These are phyloP conservation scores for Populus tomentosa DNA, from an alignment of 441 rosid genomes.

Conservation along the genomic window DNA sequence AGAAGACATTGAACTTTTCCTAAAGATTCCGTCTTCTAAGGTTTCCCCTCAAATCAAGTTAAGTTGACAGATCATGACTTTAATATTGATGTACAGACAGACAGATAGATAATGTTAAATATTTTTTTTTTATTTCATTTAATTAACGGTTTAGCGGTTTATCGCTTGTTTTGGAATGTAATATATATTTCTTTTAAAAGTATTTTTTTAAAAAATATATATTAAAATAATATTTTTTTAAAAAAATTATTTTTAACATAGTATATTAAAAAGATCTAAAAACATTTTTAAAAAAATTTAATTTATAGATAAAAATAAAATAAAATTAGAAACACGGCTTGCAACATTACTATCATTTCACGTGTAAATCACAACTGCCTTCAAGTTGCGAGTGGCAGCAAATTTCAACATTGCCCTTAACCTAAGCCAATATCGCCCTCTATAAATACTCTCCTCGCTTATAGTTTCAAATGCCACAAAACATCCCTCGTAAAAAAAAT, in stretches of 20 bases:
- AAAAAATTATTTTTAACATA: too few species aligned
- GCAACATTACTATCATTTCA: background rate
- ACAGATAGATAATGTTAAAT: background rate
- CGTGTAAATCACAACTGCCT: background rate
- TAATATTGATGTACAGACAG: background rate
- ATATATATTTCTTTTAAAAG: too few species aligned
- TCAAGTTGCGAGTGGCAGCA: too few species aligned
- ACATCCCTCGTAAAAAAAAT: background rate
- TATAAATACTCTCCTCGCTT: background rate
- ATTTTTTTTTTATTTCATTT: background rate
- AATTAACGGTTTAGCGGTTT: background rate
- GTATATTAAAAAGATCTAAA: too few species aligned
- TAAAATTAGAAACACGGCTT: too few species aligned
- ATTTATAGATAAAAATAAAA: too few species aligned
- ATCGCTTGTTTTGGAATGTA: too few species aligned
- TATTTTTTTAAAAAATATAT: too few species aligned
- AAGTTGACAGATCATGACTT: background rate
- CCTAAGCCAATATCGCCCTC: background rate
- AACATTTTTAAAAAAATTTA: too few species aligned
- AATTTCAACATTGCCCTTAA: too few species aligned
- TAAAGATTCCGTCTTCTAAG: background rate
- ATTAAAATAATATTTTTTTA: too few species aligned
- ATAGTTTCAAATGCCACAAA: background rate
- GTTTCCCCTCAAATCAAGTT: background rate
- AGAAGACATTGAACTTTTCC: slow-evolving; percentile 3